phyloP scores from a whole-genome alignment of 1,284 basidiomycete genomes.

The Leccinum pallidistipes region DNA sequence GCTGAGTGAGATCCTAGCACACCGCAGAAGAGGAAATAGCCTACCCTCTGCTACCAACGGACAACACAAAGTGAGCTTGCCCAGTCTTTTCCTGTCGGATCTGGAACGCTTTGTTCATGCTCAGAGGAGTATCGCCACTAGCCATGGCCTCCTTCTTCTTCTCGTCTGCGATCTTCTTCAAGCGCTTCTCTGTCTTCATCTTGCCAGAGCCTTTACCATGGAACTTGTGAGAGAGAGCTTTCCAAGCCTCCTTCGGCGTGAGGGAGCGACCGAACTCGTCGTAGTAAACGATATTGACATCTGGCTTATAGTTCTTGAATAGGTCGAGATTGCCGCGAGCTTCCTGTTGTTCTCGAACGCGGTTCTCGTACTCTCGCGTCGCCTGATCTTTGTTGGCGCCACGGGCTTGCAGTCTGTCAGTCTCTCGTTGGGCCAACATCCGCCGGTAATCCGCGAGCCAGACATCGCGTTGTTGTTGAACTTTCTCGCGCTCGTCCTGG shows the following conservation, averaged over 20 bases:
- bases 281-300: constrained; percentile 94
- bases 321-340: constrained; percentile 80
- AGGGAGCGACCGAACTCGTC: constrained; percentile 93
- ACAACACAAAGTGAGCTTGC: constrained; percentile 91
- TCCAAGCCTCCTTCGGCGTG: constrained; percentile 96
- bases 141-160: constrained; percentile 89
- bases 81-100: constrained; percentile 89
- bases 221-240: constrained; percentile 92
- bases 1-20: constrained; percentile 8
- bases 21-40: constrained; percentile 28
- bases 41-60: constrained; percentile 90
- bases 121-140: constrained; percentile 89
- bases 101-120: constrained; percentile 91
- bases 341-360: constrained; percentile 88
- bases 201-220: constrained; percentile 93
- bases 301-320: constrained; percentile 95
- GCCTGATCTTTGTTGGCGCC: constrained; percentile 91
- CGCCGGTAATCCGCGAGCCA: constrained; percentile 89
- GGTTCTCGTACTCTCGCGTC: constrained; percentile 93
- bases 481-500: constrained; percentile 74
- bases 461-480: constrained; percentile 83
- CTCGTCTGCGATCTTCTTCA: constrained; percentile 94
- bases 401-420: constrained; percentile 73
- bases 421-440: constrained; percentile 74
- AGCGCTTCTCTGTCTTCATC: constrained; percentile 91